These are phyloP conservation scores for Cyclostephanos invisitatus DNA, from an alignment of 108 stramenopile species.

Conservation along the genomic window DNA sequence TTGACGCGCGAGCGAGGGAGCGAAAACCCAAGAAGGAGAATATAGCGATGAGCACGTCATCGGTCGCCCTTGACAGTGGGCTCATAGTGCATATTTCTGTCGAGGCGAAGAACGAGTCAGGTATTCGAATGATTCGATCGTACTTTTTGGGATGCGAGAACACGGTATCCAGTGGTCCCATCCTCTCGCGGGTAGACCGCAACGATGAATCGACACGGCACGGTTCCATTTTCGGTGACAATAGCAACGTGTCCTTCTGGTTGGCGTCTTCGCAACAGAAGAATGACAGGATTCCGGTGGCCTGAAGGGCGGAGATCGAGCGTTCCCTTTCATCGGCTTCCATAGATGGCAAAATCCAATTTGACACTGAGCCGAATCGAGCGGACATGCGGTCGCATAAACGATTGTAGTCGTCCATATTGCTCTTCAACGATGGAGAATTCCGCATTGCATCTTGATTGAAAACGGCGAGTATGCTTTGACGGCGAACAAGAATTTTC, in stretches of 20 bases:
- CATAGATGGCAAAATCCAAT: conserved; percentile 29
- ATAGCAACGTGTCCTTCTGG: neutral
- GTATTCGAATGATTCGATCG: neutral
- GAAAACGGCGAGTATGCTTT: conserved; percentile 21
- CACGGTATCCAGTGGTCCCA: conserved; percentile 18
- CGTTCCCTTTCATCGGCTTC: conserved; percentile 2
- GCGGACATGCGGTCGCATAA: conserved; percentile 24
- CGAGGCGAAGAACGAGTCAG: too few relatives aligned
- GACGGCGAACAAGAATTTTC: conserved; percentile 39
- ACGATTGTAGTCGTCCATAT: conserved; percentile 1
- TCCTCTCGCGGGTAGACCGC: conserved; percentile 28
- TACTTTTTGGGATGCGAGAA: conserved; percentile 28
- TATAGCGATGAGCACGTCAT: conserved; percentile 21
- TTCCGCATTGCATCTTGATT: neutral
- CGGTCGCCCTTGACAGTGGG: conserved; percentile 15
- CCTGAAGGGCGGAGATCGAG: conserved; percentile 25
- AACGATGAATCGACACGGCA: conserved; percentile 18
- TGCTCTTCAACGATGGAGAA: conserved; percentile 1
- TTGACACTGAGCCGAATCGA: conserved; percentile 15
- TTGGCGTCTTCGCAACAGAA: conserved; percentile 31
- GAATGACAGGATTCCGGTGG: conserved; percentile 20
- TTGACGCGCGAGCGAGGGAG: conserved; percentile 39
- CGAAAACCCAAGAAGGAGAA: conserved; percentile 43
- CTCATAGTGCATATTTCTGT: neutral
- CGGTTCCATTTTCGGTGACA: neutral